Evolutionary conservation across 352 stramenopile genomes (phyloP), one percentile per base, ranked within the genome.

Genomic region (Globisporangium polare): DNA sequence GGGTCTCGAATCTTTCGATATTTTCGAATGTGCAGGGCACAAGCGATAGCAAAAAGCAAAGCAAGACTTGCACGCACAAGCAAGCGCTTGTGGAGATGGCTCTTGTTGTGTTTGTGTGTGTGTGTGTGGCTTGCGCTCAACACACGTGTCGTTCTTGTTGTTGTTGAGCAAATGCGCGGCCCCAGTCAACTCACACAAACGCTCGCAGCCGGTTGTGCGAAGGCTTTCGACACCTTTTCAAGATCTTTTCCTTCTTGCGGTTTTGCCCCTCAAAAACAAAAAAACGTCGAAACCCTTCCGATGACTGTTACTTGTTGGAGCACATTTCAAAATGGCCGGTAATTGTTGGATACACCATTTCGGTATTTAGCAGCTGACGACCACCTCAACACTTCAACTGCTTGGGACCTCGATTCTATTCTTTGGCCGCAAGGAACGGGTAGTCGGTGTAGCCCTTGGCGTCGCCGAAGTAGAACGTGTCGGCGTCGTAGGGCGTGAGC

Each of bases 371-470:
- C 29, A 35, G 1, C 1, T 35, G 9, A 35, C 29, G 29, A 6
- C 3, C 29, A 6, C 29, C 3, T 35, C 29, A 33, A 2, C 6
- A n/a, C n/a, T n/a, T n/a, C n/a, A n/a, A n/a, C n/a, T n/a, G n/a
- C n/a, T n/a, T n/a, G n/a, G 29, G 6, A 5, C 3, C n/a, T 49
- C n/a, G 26, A 13, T 51, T 15, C 31, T 18, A 9, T 0, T 18
- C 26, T n/a, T n/a, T n/a, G 9, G 20, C 4, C 9, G 46, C 15
- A 3, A 73, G 39, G 58, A 68, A 71, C 15, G 56, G 62, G 62
- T 73, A 75, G 65, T 75, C 69, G 2, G 59, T 73, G 62, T 82
- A 82, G 26, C 72, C 74, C 35, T 64, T 55, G 0, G 57, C 58
- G 29, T 61, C 70, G 31, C 58, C 55, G 24, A 51, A 42, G 60